Evolutionary conservation across 2,329 filamentous ascomycete genomes (phyloP), one percentile per base, ranked within the genome.

Genomic region (Neonectria neomacrospora): DNA sequence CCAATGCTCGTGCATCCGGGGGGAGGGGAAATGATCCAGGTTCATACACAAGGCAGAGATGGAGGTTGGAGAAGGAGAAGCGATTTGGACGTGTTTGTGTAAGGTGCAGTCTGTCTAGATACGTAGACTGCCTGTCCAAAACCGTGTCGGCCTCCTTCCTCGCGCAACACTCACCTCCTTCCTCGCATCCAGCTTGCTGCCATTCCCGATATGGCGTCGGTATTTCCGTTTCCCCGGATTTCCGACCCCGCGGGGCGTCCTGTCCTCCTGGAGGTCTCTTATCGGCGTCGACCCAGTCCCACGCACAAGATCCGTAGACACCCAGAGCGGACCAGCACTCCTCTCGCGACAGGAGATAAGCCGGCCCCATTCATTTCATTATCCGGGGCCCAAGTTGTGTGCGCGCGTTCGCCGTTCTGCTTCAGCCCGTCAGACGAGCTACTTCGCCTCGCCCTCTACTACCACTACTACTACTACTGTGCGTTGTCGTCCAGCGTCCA

Each of bases 211-310:
- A 44, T 51, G 34, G 18, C 28, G 10, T 52, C 66, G 69, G 69
- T 44, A 47, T 64, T 60, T 68, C 60, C 69, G 57, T 71, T 69
- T 70, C 57, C 69, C 65, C 69, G 67, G 45, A 68, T 44, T 68
- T 64, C 69, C 69, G 67, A 67, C 68, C 63, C 65, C 67, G 69
- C 69, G 68, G 68, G 67, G 67, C 55, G 20, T 54, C 44, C 30
- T 34, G 37, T 26, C 9, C n/a, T 26, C n/a, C n/a, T n/a, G n/a
- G n/a, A n/a, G n/a, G n/a, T 30, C 18, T 52, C 67, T 70, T 68
- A 69, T 68, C 67, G 66, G 37, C 32, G 51, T 51, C 55, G 30
- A 32, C 52, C 54, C 22, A 23, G 45, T 41, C 54, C 63, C 55
- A 48, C 58, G 50, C 23, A 51, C 54, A 44, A 56, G 42, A 63